Evolutionary conservation across 2,329 filamentous ascomycete genomes (phyloP).

Genomic region (Penicillium sp.): DNA sequence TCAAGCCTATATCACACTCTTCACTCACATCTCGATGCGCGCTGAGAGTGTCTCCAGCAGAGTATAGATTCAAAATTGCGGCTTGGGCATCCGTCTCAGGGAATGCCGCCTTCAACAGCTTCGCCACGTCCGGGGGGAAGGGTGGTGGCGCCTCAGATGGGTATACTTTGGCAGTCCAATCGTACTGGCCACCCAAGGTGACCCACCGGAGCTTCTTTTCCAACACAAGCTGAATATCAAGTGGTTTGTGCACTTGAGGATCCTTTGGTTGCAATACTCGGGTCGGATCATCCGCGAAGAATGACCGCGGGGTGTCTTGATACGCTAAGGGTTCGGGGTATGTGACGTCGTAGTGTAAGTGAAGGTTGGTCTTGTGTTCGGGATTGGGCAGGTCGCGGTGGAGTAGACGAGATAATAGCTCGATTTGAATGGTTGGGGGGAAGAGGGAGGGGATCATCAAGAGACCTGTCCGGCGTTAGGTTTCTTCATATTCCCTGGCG

Average conservation of each 20-base stretch:
- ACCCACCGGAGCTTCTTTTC: slow-evolving; percentile 87
- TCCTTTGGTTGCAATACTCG: slow-evolving; percentile 63
- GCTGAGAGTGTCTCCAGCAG: slow-evolving; percentile 85
- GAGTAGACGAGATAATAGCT: slow-evolving; percentile 72
- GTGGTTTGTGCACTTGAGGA: slow-evolving; percentile 70
- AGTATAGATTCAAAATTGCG: slow-evolving; percentile 93
- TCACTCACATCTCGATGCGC: slow-evolving; percentile 95
- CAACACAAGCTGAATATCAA: slow-evolving; percentile 71
- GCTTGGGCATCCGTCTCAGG: slow-evolving; percentile 79
- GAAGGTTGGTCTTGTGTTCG: slow-evolving; percentile 83
- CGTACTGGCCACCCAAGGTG: slow-evolving; percentile 92
- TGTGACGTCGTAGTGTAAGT: slow-evolving; percentile 74
- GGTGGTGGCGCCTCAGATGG: slow-evolving; percentile 67
- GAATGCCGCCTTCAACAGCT: slow-evolving; percentile 71
- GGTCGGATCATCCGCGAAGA: slow-evolving; percentile 57
- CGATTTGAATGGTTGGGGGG: slow-evolving; percentile 67
- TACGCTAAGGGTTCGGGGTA: slow-evolving; percentile 53
- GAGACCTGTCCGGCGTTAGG: slow-evolving; percentile 64
- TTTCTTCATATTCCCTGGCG: slow-evolving; percentile 11
- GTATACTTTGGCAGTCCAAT: slow-evolving; percentile 89
- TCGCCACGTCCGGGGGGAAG: slow-evolving; percentile 75
- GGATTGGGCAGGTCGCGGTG: slow-evolving; percentile 76
- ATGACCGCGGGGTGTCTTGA: slow-evolving; percentile 40
- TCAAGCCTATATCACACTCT: slow-evolving; percentile 73
- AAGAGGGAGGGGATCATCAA: slow-evolving; percentile 76